Percentiles rank a stretch among this genome's conserved stretches.
Evolutionary conservation across 371 early-diverging fungal species (phyloP).

Genomic region (Synchytrium microbalum): DNA sequence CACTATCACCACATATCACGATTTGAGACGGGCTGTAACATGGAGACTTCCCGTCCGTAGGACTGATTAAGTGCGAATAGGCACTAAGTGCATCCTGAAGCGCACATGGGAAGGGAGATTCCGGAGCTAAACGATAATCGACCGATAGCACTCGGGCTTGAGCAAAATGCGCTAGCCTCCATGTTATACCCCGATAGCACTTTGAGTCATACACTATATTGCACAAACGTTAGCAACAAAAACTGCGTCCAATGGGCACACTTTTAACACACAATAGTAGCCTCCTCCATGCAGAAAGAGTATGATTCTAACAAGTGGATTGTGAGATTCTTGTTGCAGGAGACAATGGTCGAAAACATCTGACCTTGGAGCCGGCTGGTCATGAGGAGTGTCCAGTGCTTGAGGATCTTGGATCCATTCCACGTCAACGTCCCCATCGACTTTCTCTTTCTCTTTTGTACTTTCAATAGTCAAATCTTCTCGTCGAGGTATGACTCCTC

Average conservation of each 20-base stretch:
- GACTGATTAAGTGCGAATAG: slow-evolving; percentile 21
- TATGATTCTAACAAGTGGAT: too few species aligned
- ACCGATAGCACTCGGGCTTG: background rate
- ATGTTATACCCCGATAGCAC: background rate
- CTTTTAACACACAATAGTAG: background rate
- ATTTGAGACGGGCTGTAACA: slow-evolving; percentile 13
- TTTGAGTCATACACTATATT: background rate
- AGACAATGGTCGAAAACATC: too few species aligned
- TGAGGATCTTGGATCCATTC: background rate
- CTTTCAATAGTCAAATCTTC: too few species aligned
- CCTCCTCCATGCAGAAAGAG: background rate
- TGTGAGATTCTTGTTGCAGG: too few species aligned
- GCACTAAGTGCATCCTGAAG: slow-evolving; percentile 37
- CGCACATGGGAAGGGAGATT: slow-evolving; percentile 36
- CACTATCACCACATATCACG: slow-evolving; percentile 52
- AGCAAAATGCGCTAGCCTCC: background rate
- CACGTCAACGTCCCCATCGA: too few species aligned
- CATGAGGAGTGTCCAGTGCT: background rate
- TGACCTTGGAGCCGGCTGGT: background rate
- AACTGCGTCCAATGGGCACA: too few species aligned
- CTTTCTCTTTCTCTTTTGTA: too few species aligned
- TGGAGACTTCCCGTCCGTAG: background rate
- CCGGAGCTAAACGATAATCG: slow-evolving; percentile 37
- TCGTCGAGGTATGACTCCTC: too few species aligned
- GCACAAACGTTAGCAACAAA: too few species aligned